Evolutionary conservation across 2,329 filamentous ascomycete genomes (phyloP), one percentile per base, ranked within the genome.

Genomic region (Penicillium sp.): DNA sequence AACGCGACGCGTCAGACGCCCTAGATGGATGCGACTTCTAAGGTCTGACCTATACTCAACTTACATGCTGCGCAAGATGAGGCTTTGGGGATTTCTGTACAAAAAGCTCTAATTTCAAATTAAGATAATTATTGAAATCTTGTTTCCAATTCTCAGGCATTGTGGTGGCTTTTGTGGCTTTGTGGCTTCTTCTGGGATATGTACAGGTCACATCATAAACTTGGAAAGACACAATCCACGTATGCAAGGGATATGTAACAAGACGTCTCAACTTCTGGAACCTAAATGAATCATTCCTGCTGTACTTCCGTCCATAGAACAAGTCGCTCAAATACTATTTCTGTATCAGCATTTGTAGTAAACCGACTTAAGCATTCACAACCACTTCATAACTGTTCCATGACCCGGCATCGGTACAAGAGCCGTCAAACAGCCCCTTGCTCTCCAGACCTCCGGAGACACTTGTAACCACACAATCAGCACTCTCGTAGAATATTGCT

Each of bases 261-360:
- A 22, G 29, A 48, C 47, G 16, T 24, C 19, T 49, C 29, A 33
- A 33, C 10, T 47, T 82, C 31, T 13, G 29, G 29, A 13, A 31
- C 29, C 29, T 13, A 31, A 14, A 13, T 13, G 2, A 6, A 7
- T 16, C 31, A 33, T 33, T 33, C 31, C 31, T 33, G 13, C 31
- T 33, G 13, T 33, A 33, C 13, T 33, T 16, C 31, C 3, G 31
- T 33, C 31, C 31, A 33, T 14, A 7, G 5, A 33, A 16, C 13
- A 33, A 33, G 3, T 33, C 31, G 13, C 31, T 14, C 31, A 33
- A 6, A 31, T 31, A 13, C 29, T 27, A 9, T 31, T 8, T 10
- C n/a, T 39, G 35, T 39, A 39, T 11, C 16, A 19, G 35, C 19
- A 37, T 33, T 33, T 33, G 14, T 16, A 33, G 31, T 39, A 39